Evolutionary conservation across 331 rosid genomes (phyloP).

Genomic region (Rosa hybrid): DNA sequence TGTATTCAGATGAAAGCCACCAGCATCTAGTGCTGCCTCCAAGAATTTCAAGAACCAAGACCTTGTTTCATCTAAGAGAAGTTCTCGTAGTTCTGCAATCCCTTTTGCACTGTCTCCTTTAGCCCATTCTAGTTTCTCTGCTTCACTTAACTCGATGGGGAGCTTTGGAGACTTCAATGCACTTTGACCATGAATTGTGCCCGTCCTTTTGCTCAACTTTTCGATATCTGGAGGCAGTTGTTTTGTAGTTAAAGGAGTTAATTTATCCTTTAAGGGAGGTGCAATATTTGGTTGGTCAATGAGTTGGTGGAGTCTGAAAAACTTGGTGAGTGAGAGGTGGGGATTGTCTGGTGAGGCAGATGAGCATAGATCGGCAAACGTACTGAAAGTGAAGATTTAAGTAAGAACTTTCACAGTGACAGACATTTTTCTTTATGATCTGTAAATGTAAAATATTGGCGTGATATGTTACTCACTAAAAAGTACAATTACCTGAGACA

Average conservation of each 20-base stretch:
- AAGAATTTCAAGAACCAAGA: conserved; percentile 85
- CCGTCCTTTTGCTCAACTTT: conserved; percentile 44
- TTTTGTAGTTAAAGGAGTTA: conserved; percentile 34
- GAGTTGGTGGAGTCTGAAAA: conserved; percentile 71
- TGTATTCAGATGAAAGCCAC: conserved; percentile 57
- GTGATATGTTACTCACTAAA: background rate
- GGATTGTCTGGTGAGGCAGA: conserved; percentile 73
- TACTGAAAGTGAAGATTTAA: conserved; percentile 42
- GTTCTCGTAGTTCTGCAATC: conserved; percentile 53
- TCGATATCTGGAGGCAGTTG: conserved; percentile 46
- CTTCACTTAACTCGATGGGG: conserved; percentile 38
- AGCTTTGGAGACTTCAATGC: conserved; percentile 45
- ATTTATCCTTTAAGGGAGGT: conserved; percentile 47
- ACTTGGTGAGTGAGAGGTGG: conserved; percentile 63
- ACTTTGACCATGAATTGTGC: conserved; percentile 33
- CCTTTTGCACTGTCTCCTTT: conserved; percentile 62
- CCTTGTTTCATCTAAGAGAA: conserved; percentile 64
- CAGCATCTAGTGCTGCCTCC: conserved; percentile 69
- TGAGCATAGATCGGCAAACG: conserved; percentile 67
- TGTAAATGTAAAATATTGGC: background rate
- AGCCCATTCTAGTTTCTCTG: conserved; percentile 84
- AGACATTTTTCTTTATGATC: background rate
- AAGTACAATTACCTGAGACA: conserved; percentile 57
- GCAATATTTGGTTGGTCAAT: conserved; percentile 52
- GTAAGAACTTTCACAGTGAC: background rate